These are phyloP conservation scores for Thermoascus crustaceus DNA, from an alignment of 2,329 filamentous ascomycete species.

Conservation along the genomic window DNA sequence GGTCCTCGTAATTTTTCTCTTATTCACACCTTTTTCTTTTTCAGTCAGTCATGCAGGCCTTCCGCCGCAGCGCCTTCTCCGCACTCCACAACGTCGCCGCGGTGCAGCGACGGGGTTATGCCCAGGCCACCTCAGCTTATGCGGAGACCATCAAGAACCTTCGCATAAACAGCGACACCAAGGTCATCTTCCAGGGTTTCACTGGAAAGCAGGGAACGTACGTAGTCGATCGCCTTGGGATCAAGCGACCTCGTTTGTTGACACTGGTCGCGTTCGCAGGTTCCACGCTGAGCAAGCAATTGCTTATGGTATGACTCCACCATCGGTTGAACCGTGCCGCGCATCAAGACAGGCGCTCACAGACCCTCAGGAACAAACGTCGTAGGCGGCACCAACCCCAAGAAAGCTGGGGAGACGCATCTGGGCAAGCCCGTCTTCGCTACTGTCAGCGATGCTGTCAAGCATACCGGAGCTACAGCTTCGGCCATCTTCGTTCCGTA, in stretches of 20 bases:
- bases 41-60: slow-evolving; percentile 62
- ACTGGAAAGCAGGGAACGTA: slow-evolving; percentile 94
- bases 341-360: slow-evolving; percentile 15
- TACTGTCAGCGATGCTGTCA: slow-evolving; percentile 78
- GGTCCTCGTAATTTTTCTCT: too few species aligned
- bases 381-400: slow-evolving; percentile 96
- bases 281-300: slow-evolving; percentile 98
- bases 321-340: slow-evolving; percentile 3
- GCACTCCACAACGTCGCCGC: slow-evolving; percentile 56
- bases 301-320: slow-evolving; percentile 74
- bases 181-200: slow-evolving; percentile 95
- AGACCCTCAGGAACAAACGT: slow-evolving; percentile 72
- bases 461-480: slow-evolving; percentile 81
- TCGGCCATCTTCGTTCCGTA: slow-evolving; percentile 96
- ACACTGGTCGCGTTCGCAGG: slow-evolving; percentile 41
- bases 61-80: slow-evolving; percentile 65
- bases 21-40: slow-evolving; percentile 12
- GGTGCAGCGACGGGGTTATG: slow-evolving; percentile 63
- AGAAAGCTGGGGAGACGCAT: slow-evolving; percentile 89
- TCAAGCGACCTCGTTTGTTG: too few species aligned
- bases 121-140: slow-evolving; percentile 62
- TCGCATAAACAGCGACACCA: slow-evolving; percentile 85
- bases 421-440: slow-evolving; percentile 89
- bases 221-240: too few species aligned
- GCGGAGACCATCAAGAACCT: slow-evolving; percentile 72